Evolutionary conservation across 2,329 filamentous ascomycete species (phyloP), one percentile per base, ranked within the genome.

Genomic region (Fulvia fulva): DNA sequence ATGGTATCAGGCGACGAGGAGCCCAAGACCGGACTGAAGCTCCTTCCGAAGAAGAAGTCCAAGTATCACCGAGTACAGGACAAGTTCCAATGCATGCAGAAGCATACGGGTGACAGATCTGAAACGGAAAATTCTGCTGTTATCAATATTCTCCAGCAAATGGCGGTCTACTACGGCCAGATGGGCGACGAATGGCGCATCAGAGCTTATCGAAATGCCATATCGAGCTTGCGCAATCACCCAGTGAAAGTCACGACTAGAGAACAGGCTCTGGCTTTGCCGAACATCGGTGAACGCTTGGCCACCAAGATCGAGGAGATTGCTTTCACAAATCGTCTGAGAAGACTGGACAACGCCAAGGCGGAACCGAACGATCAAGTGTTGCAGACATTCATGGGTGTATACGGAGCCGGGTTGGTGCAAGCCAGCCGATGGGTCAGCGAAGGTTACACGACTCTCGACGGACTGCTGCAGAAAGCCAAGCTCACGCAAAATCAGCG

Each of bases 301-400:
- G 91, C 91, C 0, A 79, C 83, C 25, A 96, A 96, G 72, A 94
- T 97, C 62, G 90, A 94, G 67, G 93, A 97, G 70, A 96, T 97
- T 45, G 89, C 85, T 1, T 79, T 80, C 41, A 96, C 90, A 0
- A 83, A 90, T 67, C 79, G 80, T 25, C 81, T 97, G 0, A 82
- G 82, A 44, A 82, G 87, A 37, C 80, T 97, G 0, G 88, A 96
- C 32, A 84, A 87, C 65, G 84, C 88, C 0, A 81, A 83, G 55
- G 74, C 80, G 2, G 88, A 95, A 49, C 83, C 87, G 0, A 78
- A 80, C n/a, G 85, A 91, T 62, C 74, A 80, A 16, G 74, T 84
- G 0, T 75, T 96, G 0, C 83, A 87, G 57, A 72, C 83, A 0
- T 97, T 97, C 68, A 78, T 90, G 23, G 82, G 85, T 0, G 84